Evolutionary conservation across 257 asterid species (phyloP).

Genomic region (Capsicum pubescens): DNA sequence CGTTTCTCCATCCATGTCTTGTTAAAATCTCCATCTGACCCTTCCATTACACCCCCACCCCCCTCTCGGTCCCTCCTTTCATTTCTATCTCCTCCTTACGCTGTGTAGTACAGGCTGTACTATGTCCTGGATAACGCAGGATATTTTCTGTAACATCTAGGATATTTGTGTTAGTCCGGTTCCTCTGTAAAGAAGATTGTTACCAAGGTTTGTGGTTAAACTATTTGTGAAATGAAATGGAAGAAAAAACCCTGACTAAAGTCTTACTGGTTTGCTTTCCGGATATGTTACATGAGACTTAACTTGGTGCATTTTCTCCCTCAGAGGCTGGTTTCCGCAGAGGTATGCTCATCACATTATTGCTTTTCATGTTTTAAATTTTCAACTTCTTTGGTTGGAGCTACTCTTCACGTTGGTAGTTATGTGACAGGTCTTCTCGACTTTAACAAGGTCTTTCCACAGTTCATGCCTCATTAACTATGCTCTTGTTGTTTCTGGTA

Average conservation of each 20-base stretch:
- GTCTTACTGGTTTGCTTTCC: slow-evolving; percentile 6
- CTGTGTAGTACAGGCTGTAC: slow-evolving; percentile 19
- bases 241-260: not conserved
- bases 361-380: not conserved
- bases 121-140: slow-evolving; percentile 10
- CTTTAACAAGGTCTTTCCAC: not conserved
- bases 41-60: not conserved
- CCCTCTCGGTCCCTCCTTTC: not conserved
- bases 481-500: slow-evolving; percentile 4
- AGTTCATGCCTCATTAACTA: not conserved
- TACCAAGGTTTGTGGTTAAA: not conserved
- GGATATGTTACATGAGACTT: slow-evolving; percentile 12
- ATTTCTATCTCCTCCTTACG: slow-evolving; percentile 13
- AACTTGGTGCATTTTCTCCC: not conserved
- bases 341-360: slow-evolving; percentile 18
- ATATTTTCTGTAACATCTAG: slow-evolving; percentile 15
- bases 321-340: not conserved
- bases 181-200: slow-evolving; percentile 23
- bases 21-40: slow-evolving; percentile 11
- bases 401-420: slow-evolving; percentile 20
- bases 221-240: not conserved
- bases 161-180: slow-evolving; percentile 18
- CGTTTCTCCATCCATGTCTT: slow-evolving; percentile 6
- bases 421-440: not conserved
- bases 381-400: not conserved